These are phyloP conservation scores for Ceriops decandra DNA, from an alignment of 345 rosid genomes.

Conservation along the genomic window DNA sequence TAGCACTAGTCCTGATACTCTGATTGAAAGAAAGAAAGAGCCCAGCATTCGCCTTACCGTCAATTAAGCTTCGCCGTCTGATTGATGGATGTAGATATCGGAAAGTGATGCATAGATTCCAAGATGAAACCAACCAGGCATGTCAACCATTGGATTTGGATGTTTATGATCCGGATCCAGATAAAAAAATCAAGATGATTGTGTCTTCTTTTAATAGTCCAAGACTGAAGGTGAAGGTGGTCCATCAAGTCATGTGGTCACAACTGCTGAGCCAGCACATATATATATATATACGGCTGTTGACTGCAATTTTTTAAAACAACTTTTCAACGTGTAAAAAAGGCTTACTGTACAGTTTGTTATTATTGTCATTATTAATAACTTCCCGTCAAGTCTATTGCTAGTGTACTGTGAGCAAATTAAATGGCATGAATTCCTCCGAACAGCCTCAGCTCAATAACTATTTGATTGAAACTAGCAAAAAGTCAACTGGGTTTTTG, in stretches of 20 bases:
- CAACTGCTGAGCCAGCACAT: slow-evolving; percentile 26
- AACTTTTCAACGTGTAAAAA: neutral
- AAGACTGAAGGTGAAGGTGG: slow-evolving; percentile 34
- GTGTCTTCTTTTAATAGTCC: slow-evolving; percentile 22
- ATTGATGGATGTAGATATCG: slow-evolving; percentile 9
- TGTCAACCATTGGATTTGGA: slow-evolving; percentile 7
- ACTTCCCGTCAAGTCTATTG: no score
- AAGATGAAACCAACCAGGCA: slow-evolving; percentile 23
- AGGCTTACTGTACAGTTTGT: neutral
- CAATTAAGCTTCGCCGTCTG: neutral
- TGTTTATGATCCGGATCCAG: neutral
- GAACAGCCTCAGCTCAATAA: no score
- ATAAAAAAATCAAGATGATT: slow-evolving; percentile 8
- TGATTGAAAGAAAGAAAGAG: no score
- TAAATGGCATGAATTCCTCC: no score
- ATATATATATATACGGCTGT: slow-evolving; percentile 23
- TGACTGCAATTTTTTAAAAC: slow-evolving; percentile 5
- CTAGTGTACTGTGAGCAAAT: no score
- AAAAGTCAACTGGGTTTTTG: slow-evolving; percentile 9
- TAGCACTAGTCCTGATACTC: neutral
- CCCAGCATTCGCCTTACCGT: slow-evolving; percentile 3
- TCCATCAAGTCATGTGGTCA: slow-evolving; percentile 44
- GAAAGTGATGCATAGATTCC: slow-evolving; percentile 17
- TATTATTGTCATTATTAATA: neutral
- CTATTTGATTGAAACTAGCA: neutral